phyloP scores from a whole-genome alignment of 345 rosid genomes.

The Hibiscus trionum region DNA sequence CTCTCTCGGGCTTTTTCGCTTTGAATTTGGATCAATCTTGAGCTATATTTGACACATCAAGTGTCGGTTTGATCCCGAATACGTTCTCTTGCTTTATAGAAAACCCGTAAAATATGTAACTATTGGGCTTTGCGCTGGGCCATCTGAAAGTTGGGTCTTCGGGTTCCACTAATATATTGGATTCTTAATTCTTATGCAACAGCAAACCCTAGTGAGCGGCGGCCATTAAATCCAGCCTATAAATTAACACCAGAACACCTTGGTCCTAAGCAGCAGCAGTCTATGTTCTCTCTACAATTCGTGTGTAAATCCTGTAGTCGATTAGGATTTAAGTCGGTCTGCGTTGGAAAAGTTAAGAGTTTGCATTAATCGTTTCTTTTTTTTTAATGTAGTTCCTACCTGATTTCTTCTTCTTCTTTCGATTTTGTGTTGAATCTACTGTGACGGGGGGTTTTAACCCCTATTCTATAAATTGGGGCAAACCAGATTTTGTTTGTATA shows the following conservation, averaged over 20 bases:
- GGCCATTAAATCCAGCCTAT: not conserved
- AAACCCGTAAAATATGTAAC: not conserved
- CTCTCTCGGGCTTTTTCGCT: too few relatives aligned
- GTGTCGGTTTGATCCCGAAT: too few relatives aligned
- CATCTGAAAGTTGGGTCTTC: not conserved
- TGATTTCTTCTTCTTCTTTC: not conserved
- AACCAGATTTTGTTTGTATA: not conserved
- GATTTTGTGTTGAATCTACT: not conserved
- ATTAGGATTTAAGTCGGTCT: not conserved
- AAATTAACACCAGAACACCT: not conserved
- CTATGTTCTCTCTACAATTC: not conserved
- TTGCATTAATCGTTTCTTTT: not conserved
- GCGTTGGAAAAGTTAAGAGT: not conserved
- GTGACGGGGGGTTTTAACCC: not conserved
- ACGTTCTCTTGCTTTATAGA: too few relatives aligned
- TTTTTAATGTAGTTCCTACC: not conserved
- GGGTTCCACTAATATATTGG: not conserved
- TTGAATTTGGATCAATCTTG: too few relatives aligned
- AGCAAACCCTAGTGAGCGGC: not conserved
- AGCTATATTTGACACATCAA: too few relatives aligned
- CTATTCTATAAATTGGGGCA: conserved; percentile 1
- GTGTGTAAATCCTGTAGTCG: not conserved
- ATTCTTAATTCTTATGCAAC: not conserved
- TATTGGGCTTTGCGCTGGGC: not conserved
- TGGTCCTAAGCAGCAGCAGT: not conserved